Evolutionary conservation across 2,329 filamentous ascomycete species (phyloP), one percentile per base, ranked within the genome.

Genomic region (Didymella pomorum): DNA sequence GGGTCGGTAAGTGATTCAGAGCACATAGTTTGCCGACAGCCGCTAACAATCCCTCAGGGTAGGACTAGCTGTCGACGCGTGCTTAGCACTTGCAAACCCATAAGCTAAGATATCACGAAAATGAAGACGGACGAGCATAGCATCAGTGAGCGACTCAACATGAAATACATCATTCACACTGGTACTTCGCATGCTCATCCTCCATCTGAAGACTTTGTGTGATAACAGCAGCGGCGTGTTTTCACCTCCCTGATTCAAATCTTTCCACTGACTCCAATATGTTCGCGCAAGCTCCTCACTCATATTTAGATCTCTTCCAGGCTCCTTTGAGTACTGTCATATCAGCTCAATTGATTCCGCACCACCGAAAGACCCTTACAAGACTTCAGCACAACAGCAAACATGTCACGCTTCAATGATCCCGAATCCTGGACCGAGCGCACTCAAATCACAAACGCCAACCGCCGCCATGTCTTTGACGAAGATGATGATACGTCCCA

Each of bases 1-100:
- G 78, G 96, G 95, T 74, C 87, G 92, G 92, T 94, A 77, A 80
- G 90, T 85, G 84, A 41, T 33, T 49, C 6, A 35, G 29, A 29
- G 28, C 33, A 44, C 46, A 23, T 16, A 4, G 10, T 28, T n/a
- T n/a, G n/a, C n/a, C n/a, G 25, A 16, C 20, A 7, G 43, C 29
- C 8, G 14, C 55, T 59, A 42, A 62, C 48, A 18, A n/a, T 10
- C 4, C 18, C 16, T 2, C 26, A 77, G 81, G 42, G 79, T 82
- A 3, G 80, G 80, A 0, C 62, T 77, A 41, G 80, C 80, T 1
- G 80, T 82, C 1, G 80, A 82, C 73, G 80, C 79, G 25, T 82
- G 80, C 71, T 67, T 82, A 29, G 79, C 79, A 21, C 60, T 82
- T 54, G 80, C 77, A 60, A 75, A 72, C 56, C 68, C 71, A n/a